Conservation (phyloP, 257 asterid species). For the Petunia secreta region DNA sequence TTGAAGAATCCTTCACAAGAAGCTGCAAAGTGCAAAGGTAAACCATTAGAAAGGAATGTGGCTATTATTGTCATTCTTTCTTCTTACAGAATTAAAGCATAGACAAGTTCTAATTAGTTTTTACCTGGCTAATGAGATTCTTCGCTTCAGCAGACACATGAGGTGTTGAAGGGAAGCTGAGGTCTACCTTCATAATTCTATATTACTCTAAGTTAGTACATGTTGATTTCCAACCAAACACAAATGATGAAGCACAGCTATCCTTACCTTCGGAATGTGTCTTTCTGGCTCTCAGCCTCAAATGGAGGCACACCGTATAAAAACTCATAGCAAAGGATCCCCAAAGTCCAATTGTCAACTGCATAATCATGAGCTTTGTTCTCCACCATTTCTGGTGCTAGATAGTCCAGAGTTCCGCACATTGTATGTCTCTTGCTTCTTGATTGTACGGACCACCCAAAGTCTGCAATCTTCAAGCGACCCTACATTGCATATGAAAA, state of each 20-base stretch:
- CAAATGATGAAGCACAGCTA: background rate
- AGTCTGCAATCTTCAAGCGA: slow-evolving; percentile 88
- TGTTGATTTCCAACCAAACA: slow-evolving; percentile 23
- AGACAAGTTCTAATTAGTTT: slow-evolving; percentile 19
- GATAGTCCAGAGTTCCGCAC: slow-evolving; percentile 94
- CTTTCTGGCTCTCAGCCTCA: slow-evolving; percentile 81
- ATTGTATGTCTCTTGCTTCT: slow-evolving; percentile 79
- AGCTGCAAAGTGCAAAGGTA: slow-evolving; percentile 54
- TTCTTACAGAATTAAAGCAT: background rate
- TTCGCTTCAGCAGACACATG: slow-evolving; percentile 65
- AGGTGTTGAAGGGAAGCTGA: slow-evolving; percentile 77
- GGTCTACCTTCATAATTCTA: slow-evolving; percentile 91
- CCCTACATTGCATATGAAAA: slow-evolving; percentile 51
- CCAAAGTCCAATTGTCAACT: slow-evolving; percentile 95
- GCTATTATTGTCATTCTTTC: background rate
- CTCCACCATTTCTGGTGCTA: slow-evolving; percentile 99
- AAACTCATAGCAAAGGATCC: slow-evolving; percentile 86
- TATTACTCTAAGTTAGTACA: slow-evolving; percentile 17
- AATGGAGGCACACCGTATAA: slow-evolving; percentile 89
- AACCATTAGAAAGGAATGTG: slow-evolving; percentile 25
- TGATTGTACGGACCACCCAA: slow-evolving; percentile 98
- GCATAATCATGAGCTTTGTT: slow-evolving; percentile 85
- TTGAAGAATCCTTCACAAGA: slow-evolving; percentile 87
- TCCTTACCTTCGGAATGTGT: slow-evolving; percentile 77
- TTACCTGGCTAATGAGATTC: slow-evolving; percentile 79